Base-by-base conservation (phyloP, 2,329 filamentous ascomycete species). In the Nannizzia gypsea region DNA sequence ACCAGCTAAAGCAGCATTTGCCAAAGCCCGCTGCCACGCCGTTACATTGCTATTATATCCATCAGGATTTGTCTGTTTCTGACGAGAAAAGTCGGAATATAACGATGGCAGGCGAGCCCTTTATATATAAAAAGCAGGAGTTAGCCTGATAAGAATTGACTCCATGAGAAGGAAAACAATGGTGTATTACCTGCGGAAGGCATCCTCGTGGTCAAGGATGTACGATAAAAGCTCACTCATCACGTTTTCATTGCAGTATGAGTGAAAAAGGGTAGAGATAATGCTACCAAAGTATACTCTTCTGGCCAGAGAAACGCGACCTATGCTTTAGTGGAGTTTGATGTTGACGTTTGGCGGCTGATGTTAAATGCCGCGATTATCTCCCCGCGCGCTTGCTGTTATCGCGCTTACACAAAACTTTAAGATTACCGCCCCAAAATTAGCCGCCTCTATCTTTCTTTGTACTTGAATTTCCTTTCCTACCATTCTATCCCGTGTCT, bases 81-180 rank as follows among this genome's bases (percentile, higher is more conserved):
- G 89, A 3, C 83, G 74, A 40, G 83, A 79, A 69, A 96, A 95
- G 71, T 96, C 90, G 55, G 90, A 91, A 75, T 95, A 96, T 52
- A 96, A 83, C 3, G 90, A 91, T 11, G 89, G 85, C 11, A 96
- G 80, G 56, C 90, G 88, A 38, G 28, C 31, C 59, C 58, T 44
- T n/a, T 8, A 8, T 34, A 28, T 40, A 55, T 60, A 58, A 60
- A 40, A 24, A 34, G 3, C n/a, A 15, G 20, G 55, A 28, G 9
- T 40, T 34, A 44, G 34, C 24, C 13, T 54, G 50, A 34, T 17
- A 26, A 6, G 24, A 15, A 13, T 3, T 3, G 31, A 4, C n/a
- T 48, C 17, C 9, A 36, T 20, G 28, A 24, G 44, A 31, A 13
- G 15, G 24, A 28, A 31, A 31, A 50, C 46, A 66, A n/a, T 8